These are phyloP conservation scores for Colletotrichum phormii DNA, from an alignment of 2,329 filamentous ascomycete genomes.

Conservation along the genomic window DNA sequence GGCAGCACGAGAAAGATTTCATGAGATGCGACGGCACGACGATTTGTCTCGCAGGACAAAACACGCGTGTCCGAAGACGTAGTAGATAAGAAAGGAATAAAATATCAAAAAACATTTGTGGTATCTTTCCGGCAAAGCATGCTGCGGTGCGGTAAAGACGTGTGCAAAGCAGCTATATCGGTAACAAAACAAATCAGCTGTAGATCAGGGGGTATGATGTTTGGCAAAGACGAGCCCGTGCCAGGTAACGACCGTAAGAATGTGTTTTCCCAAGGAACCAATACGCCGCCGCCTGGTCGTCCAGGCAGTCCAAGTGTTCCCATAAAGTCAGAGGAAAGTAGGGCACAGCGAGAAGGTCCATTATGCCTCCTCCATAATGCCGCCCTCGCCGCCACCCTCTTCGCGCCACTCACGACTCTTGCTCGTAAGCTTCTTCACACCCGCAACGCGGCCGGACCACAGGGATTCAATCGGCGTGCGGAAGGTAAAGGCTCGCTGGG, in stretches of 20 bases:
- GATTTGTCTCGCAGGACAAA: constrained; percentile 6
- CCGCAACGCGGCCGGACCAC: constrained; percentile 86
- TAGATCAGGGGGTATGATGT: constrained; percentile 33
- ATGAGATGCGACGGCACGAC: constrained; percentile 3
- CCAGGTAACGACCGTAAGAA: constrained; percentile 29
- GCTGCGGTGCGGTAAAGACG: constrained; percentile 34
- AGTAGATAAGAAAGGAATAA: constrained; percentile 11
- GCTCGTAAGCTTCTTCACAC: constrained; percentile 84
- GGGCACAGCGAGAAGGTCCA: constrained; percentile 6
- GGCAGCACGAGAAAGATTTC: constrained; percentile 1
- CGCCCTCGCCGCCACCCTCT: constrained; percentile 78
- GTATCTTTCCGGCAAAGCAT: constrained; percentile 37
- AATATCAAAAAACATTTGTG: constrained; percentile 28
- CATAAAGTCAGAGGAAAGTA: constrained; percentile 26
- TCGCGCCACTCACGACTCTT: constrained; percentile 93
- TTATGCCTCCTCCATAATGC: constrained; percentile 71
- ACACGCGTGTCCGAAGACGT: not conserved
- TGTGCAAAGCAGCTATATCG: constrained; percentile 23
- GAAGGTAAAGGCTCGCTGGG: constrained; percentile 93
- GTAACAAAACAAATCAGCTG: constrained; percentile 23
- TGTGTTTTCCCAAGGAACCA: constrained; percentile 17
- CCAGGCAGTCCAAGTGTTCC: constrained; percentile 17
- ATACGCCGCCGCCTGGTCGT: constrained; percentile 25
- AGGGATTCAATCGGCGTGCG: constrained; percentile 88
- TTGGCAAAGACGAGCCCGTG: constrained; percentile 24